These are phyloP conservation scores for Coemansia asiatica DNA, from an alignment of 192 early-diverging fungal genomes.

Conservation along the genomic window DNA sequence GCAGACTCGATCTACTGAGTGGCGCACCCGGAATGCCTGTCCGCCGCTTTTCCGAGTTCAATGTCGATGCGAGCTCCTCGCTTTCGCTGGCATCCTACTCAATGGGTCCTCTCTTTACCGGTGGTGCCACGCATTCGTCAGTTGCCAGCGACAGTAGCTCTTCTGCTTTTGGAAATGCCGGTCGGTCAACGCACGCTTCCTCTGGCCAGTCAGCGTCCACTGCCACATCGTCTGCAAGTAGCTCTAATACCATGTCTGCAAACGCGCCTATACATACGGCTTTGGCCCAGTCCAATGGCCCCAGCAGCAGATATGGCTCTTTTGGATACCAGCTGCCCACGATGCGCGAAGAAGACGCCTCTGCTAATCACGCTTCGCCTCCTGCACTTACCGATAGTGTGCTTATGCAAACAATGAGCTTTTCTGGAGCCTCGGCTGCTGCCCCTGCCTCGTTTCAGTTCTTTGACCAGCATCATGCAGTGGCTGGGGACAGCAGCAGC, in stretches of 20 bases:
- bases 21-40: slow-evolving; percentile 9
- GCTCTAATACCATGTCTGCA: neutral
- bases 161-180: neutral
- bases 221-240: neutral
- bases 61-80: slow-evolving; percentile 15
- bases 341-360: slow-evolving; percentile 45
- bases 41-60: slow-evolving; percentile 36
- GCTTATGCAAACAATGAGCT: slow-evolving; percentile 46
- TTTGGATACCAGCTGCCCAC: slow-evolving; percentile 42
- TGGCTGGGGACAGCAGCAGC: neutral
- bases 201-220: neutral
- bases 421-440: slow-evolving; percentile 17
- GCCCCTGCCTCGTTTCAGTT: neutral
- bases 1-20: slow-evolving; percentile 15
- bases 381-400: slow-evolving; percentile 15
- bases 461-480: neutral
- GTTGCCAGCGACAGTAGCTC: neutral
- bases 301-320: slow-evolving; percentile 16
- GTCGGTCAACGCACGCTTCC: neutral
- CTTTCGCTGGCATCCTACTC: slow-evolving; percentile 34
- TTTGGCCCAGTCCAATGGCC: neutral
- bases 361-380: slow-evolving; percentile 8
- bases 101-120: slow-evolving; percentile 23
- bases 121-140: slow-evolving; percentile 7
- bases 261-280: slow-evolving; percentile 2